These are phyloP conservation scores for Cryphonectria parasitica DNA, from an alignment of 2,329 filamentous ascomycete species.

Conservation along the genomic window DNA sequence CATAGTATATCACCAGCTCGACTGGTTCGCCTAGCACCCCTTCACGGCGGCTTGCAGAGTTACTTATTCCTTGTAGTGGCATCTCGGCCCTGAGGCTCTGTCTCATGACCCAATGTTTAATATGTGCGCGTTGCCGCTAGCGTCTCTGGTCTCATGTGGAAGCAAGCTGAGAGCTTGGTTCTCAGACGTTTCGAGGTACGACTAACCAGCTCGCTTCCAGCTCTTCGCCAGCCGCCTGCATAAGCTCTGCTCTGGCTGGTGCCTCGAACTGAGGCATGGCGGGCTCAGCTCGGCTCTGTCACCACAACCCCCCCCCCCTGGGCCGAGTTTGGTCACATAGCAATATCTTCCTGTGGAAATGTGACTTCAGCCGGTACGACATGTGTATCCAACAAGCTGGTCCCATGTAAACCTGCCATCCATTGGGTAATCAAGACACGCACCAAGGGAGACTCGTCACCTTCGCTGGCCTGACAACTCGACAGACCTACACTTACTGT, in stretches of 20 bases:
- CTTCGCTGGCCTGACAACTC: neutral
- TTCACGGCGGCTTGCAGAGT: neutral
- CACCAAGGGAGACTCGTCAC: neutral
- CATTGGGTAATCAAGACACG: neutral
- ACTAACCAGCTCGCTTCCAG: neutral
- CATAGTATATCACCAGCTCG: neutral
- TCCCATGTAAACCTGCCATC: neutral
- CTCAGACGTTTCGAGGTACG: conserved; percentile 1
- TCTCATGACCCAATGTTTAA: conserved; percentile 23
- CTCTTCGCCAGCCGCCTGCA: neutral
- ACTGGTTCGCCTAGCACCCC: neutral
- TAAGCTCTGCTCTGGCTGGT: neutral
- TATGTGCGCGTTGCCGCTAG: conserved; percentile 16
- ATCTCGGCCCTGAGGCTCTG: conserved; percentile 27
- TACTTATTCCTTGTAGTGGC: conserved; percentile 8
- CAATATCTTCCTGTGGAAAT: neutral
- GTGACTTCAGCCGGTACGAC: neutral
- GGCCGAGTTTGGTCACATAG: neutral
- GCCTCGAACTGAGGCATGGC: neutral
- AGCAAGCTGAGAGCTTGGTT: neutral
- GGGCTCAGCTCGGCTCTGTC: neutral
- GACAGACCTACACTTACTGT: neutral
- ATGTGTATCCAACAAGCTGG: neutral
- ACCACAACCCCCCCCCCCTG: neutral
- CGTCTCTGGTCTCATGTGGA: conserved; percentile 2